Evolutionary conservation across 108 stramenopile genomes (phyloP).

Genomic region (Cyclotella kingstonii): DNA sequence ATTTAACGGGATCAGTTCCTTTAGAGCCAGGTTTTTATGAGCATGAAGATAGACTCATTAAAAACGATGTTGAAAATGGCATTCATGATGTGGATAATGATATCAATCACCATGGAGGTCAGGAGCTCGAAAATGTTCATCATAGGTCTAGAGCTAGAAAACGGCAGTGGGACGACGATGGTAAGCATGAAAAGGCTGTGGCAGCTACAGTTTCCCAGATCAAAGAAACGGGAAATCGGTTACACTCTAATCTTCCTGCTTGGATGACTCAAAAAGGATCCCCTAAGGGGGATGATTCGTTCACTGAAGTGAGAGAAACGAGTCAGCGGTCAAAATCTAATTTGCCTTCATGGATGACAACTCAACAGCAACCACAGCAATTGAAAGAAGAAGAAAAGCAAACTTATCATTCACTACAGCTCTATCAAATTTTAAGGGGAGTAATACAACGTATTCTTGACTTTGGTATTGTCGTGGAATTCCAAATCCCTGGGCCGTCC

Average conservation of each 20-base stretch:
- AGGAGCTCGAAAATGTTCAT: constrained; percentile 29
- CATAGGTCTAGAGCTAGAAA: constrained; percentile 26
- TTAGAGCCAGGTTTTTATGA: constrained; percentile 86
- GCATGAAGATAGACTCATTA: constrained; percentile 37
- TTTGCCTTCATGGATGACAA: constrained; percentile 89
- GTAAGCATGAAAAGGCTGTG: not conserved
- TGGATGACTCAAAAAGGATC: constrained; percentile 36
- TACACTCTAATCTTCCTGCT: constrained; percentile 43
- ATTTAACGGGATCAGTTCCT: constrained; percentile 65
- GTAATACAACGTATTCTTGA: constrained; percentile 83
- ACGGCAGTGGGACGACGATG: constrained; percentile 31
- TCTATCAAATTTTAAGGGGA: constrained; percentile 85
- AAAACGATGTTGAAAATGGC: constrained; percentile 1
- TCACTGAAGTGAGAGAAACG: constrained; percentile 30
- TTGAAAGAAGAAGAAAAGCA: constrained; percentile 14
- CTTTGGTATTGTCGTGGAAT: constrained; percentile 89
- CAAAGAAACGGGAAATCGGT: constrained; percentile 26
- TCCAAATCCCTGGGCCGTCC: constrained; percentile 28
- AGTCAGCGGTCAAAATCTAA: constrained; percentile 62
- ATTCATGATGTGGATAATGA: constrained; percentile 1
- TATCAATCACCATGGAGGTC: constrained; percentile 6
- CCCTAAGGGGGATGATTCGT: constrained; percentile 1
- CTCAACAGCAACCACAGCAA: constrained; percentile 28
- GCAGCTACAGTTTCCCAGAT: constrained; percentile 4
- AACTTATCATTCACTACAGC: constrained; percentile 22